Percentiles rank a stretch among this genome's conserved stretches.
These are phyloP conservation scores for Medicago arabica DNA, from an alignment of 306 rosid genomes.

Conservation along the genomic window DNA sequence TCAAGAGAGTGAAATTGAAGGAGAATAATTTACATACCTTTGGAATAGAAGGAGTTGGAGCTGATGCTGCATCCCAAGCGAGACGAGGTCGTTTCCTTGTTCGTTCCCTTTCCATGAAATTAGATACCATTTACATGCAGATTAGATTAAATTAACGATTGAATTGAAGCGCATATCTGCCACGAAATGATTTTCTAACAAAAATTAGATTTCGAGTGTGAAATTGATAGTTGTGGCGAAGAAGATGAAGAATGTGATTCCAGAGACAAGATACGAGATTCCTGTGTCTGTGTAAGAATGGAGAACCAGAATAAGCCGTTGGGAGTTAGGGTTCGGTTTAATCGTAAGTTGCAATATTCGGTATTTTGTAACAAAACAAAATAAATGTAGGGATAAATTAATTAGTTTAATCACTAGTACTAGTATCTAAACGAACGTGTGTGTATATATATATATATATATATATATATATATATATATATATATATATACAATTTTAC, in stretches of 20 bases:
- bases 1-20: constrained; percentile 27
- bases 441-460: too few relatives aligned
- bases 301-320: neutral
- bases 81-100: constrained; percentile 80
- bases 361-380: neutral
- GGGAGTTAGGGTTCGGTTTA: neutral
- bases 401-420: too few relatives aligned
- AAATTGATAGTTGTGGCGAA: neutral
- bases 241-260: constrained; percentile 6
- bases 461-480: too few relatives aligned
- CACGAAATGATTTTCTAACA: neutral
- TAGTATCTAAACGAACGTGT: too few relatives aligned
- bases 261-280: constrained; percentile 5
- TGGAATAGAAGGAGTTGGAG: constrained; percentile 62
- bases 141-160: neutral
- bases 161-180: constrained; percentile 6
- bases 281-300: neutral
- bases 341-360: neutral
- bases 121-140: constrained; percentile 40
- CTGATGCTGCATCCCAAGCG: constrained; percentile 67
- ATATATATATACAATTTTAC: too few relatives aligned
- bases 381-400: too few relatives aligned
- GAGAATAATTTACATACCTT: constrained; percentile 51
- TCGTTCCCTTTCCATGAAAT: constrained; percentile 67
- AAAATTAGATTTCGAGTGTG: neutral